Base-by-base conservation (phyloP, 768 basidiomycete genomes). In the Hysterangium stoloniferum region DNA sequence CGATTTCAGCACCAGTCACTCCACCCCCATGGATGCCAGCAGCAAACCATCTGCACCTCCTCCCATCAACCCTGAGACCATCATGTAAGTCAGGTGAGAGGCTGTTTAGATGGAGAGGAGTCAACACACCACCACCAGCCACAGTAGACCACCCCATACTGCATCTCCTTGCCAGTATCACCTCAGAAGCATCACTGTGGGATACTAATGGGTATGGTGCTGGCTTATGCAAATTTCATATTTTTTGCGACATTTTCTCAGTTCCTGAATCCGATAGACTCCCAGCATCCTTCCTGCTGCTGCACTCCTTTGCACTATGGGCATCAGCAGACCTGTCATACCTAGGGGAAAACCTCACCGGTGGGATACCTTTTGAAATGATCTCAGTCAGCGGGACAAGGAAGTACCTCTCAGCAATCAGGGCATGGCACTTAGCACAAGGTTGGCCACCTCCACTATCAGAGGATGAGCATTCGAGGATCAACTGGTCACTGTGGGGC, bases 361-460 rank as follows among this genome's bases (percentile, higher is more conserved):
- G 31, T 1, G 53, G 36, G 1, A 56, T 52, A 0, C 58, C 56
- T 0, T 67, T 69, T 22, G 69, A 70, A 52, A 59, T 67, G 2
- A 58, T 71, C 0, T 58, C 66, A 0, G 56, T 63, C 0, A 17
- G 40, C 0, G 58, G 56, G 0, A 61, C 57, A 0, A 20, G 45
- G 7, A 72, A 70, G 45, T 72, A 72, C 51, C 60, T 72, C 7
- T 53, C 66, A 4, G 69, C 60, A 0, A 55, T 72, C 0, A 46
- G 64, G 2, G 71, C 68, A 0, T 71, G 69, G 68, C 70, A 71
- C 44, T 44, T 69, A 1, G 63, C 59, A 0, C 70, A 71, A 47
- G 69, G 66, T 0, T 72, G 68, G 70, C 64, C 62, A 1, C 56
- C 57, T 1, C 68, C 68, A 1, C 57, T 70, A 0, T 54, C 62